phyloP scores from a whole-genome alignment of 2,329 filamentous ascomycete species.

The Colletotrichum australisinense region DNA sequence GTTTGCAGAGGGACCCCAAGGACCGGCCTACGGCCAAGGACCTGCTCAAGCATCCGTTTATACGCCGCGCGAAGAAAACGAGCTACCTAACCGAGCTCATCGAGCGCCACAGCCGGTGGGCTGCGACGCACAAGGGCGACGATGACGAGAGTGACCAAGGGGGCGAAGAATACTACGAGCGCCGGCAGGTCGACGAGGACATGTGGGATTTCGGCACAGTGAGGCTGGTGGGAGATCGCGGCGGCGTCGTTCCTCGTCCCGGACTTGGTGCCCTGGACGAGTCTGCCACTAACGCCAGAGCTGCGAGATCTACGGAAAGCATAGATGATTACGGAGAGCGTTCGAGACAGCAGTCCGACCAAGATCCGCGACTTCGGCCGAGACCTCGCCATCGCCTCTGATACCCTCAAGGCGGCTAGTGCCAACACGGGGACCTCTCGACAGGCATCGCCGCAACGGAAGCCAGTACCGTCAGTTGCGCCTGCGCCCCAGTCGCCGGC shows the following conservation, averaged over 20 bases:
- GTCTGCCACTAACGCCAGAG: constrained; percentile 81
- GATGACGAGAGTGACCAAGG: constrained; percentile 75
- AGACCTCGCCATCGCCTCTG: constrained; percentile 52
- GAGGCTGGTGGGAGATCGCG: constrained; percentile 77
- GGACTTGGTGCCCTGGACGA: constrained; percentile 81
- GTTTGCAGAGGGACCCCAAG: constrained; percentile 87
- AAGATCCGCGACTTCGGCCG: constrained; percentile 61
- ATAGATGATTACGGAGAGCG: constrained; percentile 64
- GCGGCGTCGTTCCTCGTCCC: constrained; percentile 64
- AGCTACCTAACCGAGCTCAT: constrained; percentile 98
- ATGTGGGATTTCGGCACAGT: constrained; percentile 99
- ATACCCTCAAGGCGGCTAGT: constrained; percentile 66
- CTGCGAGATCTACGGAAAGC: constrained; percentile 62
- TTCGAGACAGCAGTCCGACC: constrained; percentile 60
- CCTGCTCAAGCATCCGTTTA: constrained; percentile 88
- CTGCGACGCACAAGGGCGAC: constrained; percentile 79
- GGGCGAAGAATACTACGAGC: constrained; percentile 64
- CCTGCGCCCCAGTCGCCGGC: constrained; percentile 61
- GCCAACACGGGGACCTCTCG: constrained; percentile 60
- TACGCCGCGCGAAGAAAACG: constrained; percentile 91
- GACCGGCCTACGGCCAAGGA: constrained; percentile 90
- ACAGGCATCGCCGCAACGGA: constrained; percentile 71
- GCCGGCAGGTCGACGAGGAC: constrained; percentile 77
- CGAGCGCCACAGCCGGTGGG: constrained; percentile 89
- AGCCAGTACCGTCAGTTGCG: constrained; percentile 55